phyloP scores from a whole-genome alignment of 495 filamentous ascomycete species.

The Trichoderma gamsii region DNA sequence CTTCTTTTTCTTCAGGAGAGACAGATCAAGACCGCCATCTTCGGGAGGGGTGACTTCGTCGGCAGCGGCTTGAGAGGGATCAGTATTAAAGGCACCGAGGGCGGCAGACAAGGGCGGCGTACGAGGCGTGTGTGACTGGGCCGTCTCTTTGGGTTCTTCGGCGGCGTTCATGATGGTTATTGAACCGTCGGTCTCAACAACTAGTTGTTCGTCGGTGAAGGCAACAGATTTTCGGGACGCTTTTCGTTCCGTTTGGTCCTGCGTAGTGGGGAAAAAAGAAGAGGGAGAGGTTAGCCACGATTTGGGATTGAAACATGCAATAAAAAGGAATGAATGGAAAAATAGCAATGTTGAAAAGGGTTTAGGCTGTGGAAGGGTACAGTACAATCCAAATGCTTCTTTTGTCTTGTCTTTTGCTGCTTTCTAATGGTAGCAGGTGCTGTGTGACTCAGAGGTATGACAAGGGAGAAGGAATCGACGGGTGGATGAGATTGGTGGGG shows the following conservation, averaged over 20 bases:
- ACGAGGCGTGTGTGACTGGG: conserved; percentile 62
- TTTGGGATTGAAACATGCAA: neutral
- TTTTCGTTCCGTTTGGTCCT: conserved; percentile 42
- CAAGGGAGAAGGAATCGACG: neutral
- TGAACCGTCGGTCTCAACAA: conserved; percentile 79
- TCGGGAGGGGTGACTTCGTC: conserved; percentile 52
- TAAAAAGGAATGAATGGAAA: conserved; percentile 21
- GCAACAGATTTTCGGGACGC: conserved; percentile 79
- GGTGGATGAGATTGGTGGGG: conserved; percentile 11
- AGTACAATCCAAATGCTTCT: conserved; percentile 36
- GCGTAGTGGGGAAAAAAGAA: conserved; percentile 17
- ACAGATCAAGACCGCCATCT: conserved; percentile 40
- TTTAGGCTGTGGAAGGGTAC: conserved; percentile 25
- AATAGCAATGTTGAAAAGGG: conserved; percentile 36
- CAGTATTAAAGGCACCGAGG: conserved; percentile 45
- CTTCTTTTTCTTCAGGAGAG: conserved; percentile 64
- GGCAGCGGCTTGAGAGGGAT: conserved; percentile 37
- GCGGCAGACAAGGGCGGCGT: conserved; percentile 48
- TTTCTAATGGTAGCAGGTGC: neutral
- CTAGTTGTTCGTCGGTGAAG: conserved; percentile 75
- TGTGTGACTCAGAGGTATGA: conserved; percentile 9
- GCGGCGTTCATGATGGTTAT: conserved; percentile 59
- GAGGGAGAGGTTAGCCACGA: neutral
- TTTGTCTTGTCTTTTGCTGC: neutral
- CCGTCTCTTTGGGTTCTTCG: conserved; percentile 62